Evolutionary conservation across 306 rosid genomes (phyloP).

Genomic region (Castanea mollissima): DNA sequence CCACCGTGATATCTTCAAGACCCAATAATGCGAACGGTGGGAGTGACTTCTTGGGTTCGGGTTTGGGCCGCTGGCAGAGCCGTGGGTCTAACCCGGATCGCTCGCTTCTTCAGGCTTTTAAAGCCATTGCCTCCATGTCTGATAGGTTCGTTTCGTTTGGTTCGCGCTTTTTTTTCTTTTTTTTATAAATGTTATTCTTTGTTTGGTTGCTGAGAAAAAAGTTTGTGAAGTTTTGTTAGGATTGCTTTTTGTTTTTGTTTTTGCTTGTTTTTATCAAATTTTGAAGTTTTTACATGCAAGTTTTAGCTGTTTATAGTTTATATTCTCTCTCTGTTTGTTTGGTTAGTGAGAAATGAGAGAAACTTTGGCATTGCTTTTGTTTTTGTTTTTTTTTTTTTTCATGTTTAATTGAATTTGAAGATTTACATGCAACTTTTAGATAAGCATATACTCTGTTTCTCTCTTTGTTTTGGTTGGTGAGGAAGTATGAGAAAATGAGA

Average conservation of each 20-base stretch:
- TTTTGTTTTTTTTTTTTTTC: no score
- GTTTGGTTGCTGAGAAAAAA: slow-evolving; percentile 2
- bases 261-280: no score
- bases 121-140: slow-evolving; percentile 91
- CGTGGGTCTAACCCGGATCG: slow-evolving; percentile 94
- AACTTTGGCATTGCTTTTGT: no score
- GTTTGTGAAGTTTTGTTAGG: no score
- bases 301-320: no score
- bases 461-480: background rate
- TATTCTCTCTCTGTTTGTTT: background rate
- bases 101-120: slow-evolving; percentile 72
- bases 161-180: background rate
- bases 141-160: slow-evolving; percentile 55
- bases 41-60: slow-evolving; percentile 59
- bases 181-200: background rate
- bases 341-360: background rate
- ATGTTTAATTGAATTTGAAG: no score
- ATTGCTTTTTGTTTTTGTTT: background rate
- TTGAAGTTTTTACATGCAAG: no score
- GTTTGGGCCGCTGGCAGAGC: slow-evolving; percentile 96
- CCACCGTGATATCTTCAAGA: slow-evolving; percentile 74
- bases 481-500: no score
- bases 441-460: no score
- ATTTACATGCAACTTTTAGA: no score
- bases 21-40: slow-evolving; percentile 75